Evolutionary conservation across 495 filamentous ascomycete species (phyloP), one percentile per base, ranked within the genome.

Genomic region (Platismatia glauca): DNA sequence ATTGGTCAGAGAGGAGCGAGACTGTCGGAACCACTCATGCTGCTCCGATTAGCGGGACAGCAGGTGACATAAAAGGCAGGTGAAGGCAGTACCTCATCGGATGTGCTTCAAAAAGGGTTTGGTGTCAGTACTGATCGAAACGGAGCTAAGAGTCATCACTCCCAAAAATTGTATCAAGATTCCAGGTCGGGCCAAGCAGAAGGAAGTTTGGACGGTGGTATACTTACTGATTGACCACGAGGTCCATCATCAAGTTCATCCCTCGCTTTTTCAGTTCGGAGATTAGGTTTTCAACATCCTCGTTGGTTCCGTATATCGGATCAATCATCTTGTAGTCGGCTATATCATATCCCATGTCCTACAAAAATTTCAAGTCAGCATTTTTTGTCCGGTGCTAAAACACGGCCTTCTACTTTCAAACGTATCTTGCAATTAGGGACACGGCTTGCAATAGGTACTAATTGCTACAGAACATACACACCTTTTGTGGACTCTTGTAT

Each of bases 11-110:
- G 76, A 80, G 55, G 76, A 79, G 2, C 72, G 73, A 1, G 80
- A 82, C 37, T 82, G 76, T 24, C 73, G 67, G 72, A 85, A 84
- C 82, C 82, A 85, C 8, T 69, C 70, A 64, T 85, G 82, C 69
- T 83, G 64, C 44, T 35, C 31, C 34, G 29, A 57, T 62, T 20
- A 62, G 55, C 39, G 8, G 7, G 20, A 41, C 9, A 11, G n/a
- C 39, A 50, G 1, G 27, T 37, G 20, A 39, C 13, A 22, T 22
- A 12, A 35, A 58, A 18, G 29, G 53, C 11, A 11, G 8, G 24
- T 8, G 38, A 37, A 0, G 37, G 58, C n/a, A 43, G 13, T 46
- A 69, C 67, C 56, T 77, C 70, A 62, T 84, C 72, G 0, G 76
- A 80, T 16, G 83, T 86, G 61, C 48, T 52, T n/a, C n/a, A n/a